These are phyloP conservation scores for Dioszegia aurantiaca DNA, from an alignment of 768 basidiomycete species.

Conservation along the genomic window DNA sequence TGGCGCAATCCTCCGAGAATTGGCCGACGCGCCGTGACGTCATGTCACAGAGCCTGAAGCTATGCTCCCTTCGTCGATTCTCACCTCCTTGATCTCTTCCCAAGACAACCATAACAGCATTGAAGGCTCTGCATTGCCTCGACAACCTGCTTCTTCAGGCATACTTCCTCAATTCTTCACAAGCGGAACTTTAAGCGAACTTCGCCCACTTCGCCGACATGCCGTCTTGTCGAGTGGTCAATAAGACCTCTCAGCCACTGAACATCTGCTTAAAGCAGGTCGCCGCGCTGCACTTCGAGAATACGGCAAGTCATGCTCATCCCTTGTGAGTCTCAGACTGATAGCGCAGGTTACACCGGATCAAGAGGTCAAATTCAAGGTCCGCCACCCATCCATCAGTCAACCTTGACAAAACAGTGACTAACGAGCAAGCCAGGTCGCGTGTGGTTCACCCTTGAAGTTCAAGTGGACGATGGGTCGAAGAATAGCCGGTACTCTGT, in stretches of 20 bases:
- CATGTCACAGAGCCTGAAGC: too few species aligned
- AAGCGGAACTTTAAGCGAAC: too few species aligned
- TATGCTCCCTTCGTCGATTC: too few species aligned
- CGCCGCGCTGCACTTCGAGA: conserved; percentile 49
- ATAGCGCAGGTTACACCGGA: conserved; percentile 33
- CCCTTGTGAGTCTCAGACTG: too few species aligned
- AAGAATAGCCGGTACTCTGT: conserved; percentile 42
- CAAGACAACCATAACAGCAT: too few species aligned
- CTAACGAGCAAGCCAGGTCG: conserved; percentile 35
- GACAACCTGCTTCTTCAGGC: too few species aligned
- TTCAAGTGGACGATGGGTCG: conserved; percentile 42
- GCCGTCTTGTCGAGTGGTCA: conserved; percentile 46
- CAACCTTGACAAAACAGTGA: background rate
- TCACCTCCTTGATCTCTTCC: too few species aligned
- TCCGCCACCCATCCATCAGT: conserved; percentile 14
- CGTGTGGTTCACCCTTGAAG: conserved; percentile 50
- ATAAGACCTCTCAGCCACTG: conserved; percentile 36
- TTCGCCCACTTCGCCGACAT: conserved; percentile 20
- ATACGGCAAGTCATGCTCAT: conserved; percentile 24
- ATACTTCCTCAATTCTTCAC: background rate
- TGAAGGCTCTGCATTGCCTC: too few species aligned
- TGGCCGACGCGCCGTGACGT: too few species aligned
- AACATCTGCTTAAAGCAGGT: conserved; percentile 50
- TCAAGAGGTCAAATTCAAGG: conserved; percentile 44
- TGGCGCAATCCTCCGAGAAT: too few species aligned